Evolutionary conservation across 495 filamentous ascomycete species (phyloP), one percentile per base, ranked within the genome.

Genomic region (Trichoderma erinaceum): DNA sequence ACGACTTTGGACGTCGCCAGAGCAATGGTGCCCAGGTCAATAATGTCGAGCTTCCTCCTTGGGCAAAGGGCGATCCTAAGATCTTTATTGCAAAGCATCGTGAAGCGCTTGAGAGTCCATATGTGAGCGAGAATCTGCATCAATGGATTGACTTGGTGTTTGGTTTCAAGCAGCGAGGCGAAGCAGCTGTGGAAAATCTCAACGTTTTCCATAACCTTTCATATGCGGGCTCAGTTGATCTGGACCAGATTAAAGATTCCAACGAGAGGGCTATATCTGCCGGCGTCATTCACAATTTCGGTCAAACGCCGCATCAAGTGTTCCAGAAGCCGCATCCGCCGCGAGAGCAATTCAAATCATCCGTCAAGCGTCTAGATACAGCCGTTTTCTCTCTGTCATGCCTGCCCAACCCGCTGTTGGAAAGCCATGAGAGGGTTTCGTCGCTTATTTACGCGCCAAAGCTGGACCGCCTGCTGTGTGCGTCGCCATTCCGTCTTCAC

Each of bases 61-160:
- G 95, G 95, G 95, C 95, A 8, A 97, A 98, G 75, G 93, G 93
- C 0, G 94, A 97, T 72, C 94, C 95, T 0, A 92, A 95, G 73
- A 91, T 98, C 32, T 99, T 98, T 76, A 91, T 98, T 69, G 87
- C 91, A 4, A 98, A 97, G 76, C 89, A 99, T 73, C 85, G 95
- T 23, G 92, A 97, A 80, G 95, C 95, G 8, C 81, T 99, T 3
- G 95, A 99, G 73, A 97, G 93, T 70, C 92, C 93, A 0, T 92
- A 97, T 74, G 95, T 98, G 68, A 97, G 92, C 72, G 85, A 90
- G 71, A 86, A 93, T 69, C 82, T 99, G 32, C 95, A 97, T 73
- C 85, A 91, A 67, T 99, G 95, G 95, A 96, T 99, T 70, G 95
- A 99, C 74, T 83, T 99, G 23, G 85, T 98, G 5, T 99, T 99